Evolutionary conservation across 169 alveolate genomes (phyloP), one percentile per base, ranked within the genome.

Genomic region (Plasmodium chabaudi): DNA sequence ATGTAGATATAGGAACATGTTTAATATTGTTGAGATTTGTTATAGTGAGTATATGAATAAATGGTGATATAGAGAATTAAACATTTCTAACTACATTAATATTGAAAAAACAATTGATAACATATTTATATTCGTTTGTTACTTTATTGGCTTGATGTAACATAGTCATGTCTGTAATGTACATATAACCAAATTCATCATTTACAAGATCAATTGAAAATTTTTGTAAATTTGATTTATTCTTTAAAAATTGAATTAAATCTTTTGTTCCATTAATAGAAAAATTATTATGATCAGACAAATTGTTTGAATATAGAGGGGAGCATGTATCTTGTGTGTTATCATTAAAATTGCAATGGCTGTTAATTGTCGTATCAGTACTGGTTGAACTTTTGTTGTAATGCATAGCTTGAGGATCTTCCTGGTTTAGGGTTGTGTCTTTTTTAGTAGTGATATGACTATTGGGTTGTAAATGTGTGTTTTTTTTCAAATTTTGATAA

Each of bases 91-190:
- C 89, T 27, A 79, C 56, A 25, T 79, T 67, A 53, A 79, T 56
- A 68, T 79, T 79, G 49, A 79, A 79, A 79, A 79, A 79, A 65
- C 89, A 79, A 47, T 79, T 79, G 19, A 79, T 79, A 39, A 79
- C 89, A 65, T 79, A 79, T 65, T 79, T 79, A 27, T 25, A 79
- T 44, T 79, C 82, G 6, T 79, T 70, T 19, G 89, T 51, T 19
- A 79, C 89, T 68, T 68, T 79, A 57, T 79, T 79, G 5, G 72
- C 89, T 69, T 79, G 34, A 49, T 79, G 89, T 42, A 79, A 2
- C 89, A 79, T 79, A 19, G 89, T 79, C 72, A 55, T 65, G 23
- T 79, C 89, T 0, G 89, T 53, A 47, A 79, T 79, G 27, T 79
- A 79, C 55, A 34, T 53, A 44, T 79, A 49, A 17, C 82, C 82